Evolutionary conservation across 495 filamentous ascomycete genomes (phyloP), one percentile per base, ranked within the genome.

Genomic region (Penicillium flavigenum): DNA sequence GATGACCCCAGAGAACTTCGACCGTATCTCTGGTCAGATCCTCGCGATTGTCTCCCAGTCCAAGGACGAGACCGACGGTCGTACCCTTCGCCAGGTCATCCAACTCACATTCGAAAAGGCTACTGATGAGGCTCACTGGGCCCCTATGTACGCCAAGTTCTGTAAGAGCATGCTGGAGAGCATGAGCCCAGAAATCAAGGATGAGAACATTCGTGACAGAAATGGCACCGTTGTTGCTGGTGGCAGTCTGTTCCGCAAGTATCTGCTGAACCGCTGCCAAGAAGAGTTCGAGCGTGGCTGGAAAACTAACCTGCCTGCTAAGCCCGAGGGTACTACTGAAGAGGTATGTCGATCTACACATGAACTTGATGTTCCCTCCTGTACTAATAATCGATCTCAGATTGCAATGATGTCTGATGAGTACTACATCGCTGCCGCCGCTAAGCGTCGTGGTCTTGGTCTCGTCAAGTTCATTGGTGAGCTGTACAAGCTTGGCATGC

Each of bases 1-100:
- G 87, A 98, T 99, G 95, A 97, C 94, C 0, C 94, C 94, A 1
- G 94, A 98, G 76, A 98, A 97, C 65, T 99, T 99, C 70, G 92
- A 97, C 63, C 91, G 88, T 79, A 96, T 99, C 57, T 80, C 94
- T 19, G 87, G 89, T 49, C 92, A 98, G 72, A 96, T 99, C 52
- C 81, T 98, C 26, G 83, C 86, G 38, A 98, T 99, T 64, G 91
- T 93, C 34, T 86, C 83, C 10, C 94, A 99, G 68, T 98, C 94
- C 32, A 96, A 95, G 81, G 87, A 93, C 66, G 94, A 99, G 79
- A 81, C 82, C 6, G 95, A 99, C 68, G 94, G 94, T 38, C 88
- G 94, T 17, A 98, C 95, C 2, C 81, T 99, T 50, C 88, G 94
- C 63, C 94, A 99, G 72, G 92, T 98, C 68, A 99, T 99, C 65